Evolutionary conservation across 345 rosid species (phyloP), one percentile per base, ranked within the genome.

Genomic region (Psidium guajava): DNA sequence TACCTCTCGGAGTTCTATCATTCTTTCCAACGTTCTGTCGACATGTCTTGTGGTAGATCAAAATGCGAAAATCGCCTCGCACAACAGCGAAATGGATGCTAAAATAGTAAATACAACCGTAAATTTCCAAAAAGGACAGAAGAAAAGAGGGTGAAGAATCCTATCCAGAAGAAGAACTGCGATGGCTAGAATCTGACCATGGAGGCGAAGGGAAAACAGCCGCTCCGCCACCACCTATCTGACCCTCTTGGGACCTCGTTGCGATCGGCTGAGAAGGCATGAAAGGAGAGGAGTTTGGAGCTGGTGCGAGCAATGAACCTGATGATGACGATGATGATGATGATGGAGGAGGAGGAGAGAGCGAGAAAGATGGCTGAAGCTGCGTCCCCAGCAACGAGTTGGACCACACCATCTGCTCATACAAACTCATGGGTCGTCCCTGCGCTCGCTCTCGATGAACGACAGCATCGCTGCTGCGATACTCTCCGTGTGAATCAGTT

Each of bases 361-460:
- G 84, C 84, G 90, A 83, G 27, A 83, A 84, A 36, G 89, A 40
- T 51, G 88, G 40, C 27, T 58, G 59, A 57, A 42, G 28, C 9
- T 51, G 77, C 88, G 47, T 49, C 90, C 85, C 64, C 89, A 90
- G 6, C 83, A 93, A 89, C 54, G 90, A 82, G 83, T 69, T 69
- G 47, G 47, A 69, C 80, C 22, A 36, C 47, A 88, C 28, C 85
- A 92, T 84, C 36, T 92, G 96, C 75, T 92, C 85, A 85, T 90
- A 86, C 6, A 88, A 83, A 87, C 83, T 88, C 86, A 84, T 83
- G 6, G 90, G 58, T 14, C 75, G 94, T 44, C 87, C 89, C 3
- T 87, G 47, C 25, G 22, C 13, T 69, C 80, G 24, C 21, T 9
- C 80, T 36, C 36, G 80, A 36, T 69, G 47, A 20, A 21, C 80